phyloP scores from a whole-genome alignment of 2,329 filamentous ascomycete species.

The Geosmithia flava region DNA sequence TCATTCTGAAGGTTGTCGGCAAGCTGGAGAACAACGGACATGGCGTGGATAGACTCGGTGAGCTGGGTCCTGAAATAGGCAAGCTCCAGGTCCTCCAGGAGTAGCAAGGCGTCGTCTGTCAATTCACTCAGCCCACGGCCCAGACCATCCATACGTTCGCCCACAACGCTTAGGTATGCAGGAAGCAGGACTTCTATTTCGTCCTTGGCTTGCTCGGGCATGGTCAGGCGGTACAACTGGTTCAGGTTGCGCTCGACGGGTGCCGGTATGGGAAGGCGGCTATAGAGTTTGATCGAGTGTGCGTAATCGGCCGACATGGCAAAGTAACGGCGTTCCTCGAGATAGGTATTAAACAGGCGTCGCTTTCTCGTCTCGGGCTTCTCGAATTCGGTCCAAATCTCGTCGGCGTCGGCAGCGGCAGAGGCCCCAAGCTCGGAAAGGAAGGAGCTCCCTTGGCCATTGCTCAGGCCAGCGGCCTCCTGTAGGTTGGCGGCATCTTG shows the following conservation, averaged over 20 bases:
- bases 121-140: constrained; percentile 36
- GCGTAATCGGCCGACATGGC: constrained; percentile 49
- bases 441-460: constrained; percentile 44
- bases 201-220: constrained; percentile 13
- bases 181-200: constrained; percentile 32
- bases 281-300: constrained; percentile 33
- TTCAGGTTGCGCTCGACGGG: constrained; percentile 12
- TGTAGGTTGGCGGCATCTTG: constrained; percentile 69
- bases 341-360: constrained; percentile 59
- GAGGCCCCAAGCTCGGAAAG: constrained; percentile 36
- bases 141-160: constrained; percentile 34
- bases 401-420: constrained; percentile 36
- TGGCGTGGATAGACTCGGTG: constrained; percentile 59
- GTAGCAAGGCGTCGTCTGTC: constrained; percentile 32
- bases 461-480: constrained; percentile 57
- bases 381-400: constrained; percentile 47
- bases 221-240: constrained; percentile 16
- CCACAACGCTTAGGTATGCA: constrained; percentile 33
- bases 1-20: constrained; percentile 43
- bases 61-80: constrained; percentile 52
- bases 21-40: constrained; percentile 64
- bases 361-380: constrained; percentile 48
- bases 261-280: constrained; percentile 20
- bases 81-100: constrained; percentile 39
- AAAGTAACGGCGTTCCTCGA: constrained; percentile 59